Percentiles rank a stretch among this genome's conserved stretches.
phyloP scores from a whole-genome alignment of 2,329 filamentous ascomycete species.

The Aspergillus novofumigatus region DNA sequence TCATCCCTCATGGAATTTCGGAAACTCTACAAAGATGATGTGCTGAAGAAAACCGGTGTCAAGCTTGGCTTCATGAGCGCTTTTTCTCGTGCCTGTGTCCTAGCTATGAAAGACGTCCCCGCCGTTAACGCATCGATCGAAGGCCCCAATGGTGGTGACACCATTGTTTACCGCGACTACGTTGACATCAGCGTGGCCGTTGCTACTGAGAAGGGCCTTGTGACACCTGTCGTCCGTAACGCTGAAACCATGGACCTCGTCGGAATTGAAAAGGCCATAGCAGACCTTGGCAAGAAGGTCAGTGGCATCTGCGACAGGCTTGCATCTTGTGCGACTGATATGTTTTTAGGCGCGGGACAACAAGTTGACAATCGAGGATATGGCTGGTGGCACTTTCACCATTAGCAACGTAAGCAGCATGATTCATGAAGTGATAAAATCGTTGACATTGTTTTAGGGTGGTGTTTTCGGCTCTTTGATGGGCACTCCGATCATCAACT shows the following conservation, averaged over 20 bases:
- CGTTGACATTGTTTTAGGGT: slow-evolving; percentile 43
- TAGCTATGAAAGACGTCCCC: slow-evolving; percentile 94
- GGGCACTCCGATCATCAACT: slow-evolving; percentile 98
- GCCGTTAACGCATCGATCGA: slow-evolving; percentile 96
- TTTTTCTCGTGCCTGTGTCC: slow-evolving; percentile 81
- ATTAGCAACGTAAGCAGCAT: slow-evolving; percentile 72
- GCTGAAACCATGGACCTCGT: slow-evolving; percentile 84
- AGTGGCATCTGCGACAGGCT: slow-evolving; percentile 4
- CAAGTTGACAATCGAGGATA: slow-evolving; percentile 97
- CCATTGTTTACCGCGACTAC: slow-evolving; percentile 96
- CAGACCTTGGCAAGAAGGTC: slow-evolving; percentile 93
- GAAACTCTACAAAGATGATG: slow-evolving; percentile 93
- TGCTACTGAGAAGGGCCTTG: slow-evolving; percentile 93
- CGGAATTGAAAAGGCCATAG: slow-evolving; percentile 83
- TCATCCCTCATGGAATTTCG: slow-evolving; percentile 95
- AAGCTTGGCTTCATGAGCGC: slow-evolving; percentile 99
- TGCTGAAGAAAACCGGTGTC: slow-evolving; percentile 91
- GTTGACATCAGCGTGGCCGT: slow-evolving; percentile 97
- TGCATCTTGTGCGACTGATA: slow-evolving; percentile 1
- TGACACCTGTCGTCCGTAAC: slow-evolving; percentile 94
- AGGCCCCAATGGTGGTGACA: slow-evolving; percentile 89
- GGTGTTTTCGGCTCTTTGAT: slow-evolving; percentile 96
- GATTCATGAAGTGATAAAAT: neutral
- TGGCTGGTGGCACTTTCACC: slow-evolving; percentile 97
- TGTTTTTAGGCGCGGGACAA: slow-evolving; percentile 72